Conservation (phyloP, 768 basidiomycete species). For the Postia placenta region DNA sequence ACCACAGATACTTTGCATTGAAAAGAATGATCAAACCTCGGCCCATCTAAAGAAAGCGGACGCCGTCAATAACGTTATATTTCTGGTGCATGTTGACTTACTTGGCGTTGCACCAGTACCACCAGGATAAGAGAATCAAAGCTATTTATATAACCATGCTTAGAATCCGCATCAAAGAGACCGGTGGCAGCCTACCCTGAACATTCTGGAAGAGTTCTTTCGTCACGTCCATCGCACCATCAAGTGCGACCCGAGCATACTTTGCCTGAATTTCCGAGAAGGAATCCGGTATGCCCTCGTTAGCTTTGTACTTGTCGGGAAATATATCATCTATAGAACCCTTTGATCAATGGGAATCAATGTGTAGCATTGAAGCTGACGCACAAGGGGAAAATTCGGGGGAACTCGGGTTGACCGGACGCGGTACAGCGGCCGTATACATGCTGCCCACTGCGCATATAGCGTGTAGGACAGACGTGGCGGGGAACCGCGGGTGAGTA, state of each 20-base stretch:
- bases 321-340: conserved; percentile 2
- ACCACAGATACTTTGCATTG: too few species aligned
- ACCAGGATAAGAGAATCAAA: conserved; percentile 59
- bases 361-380: neutral
- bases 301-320: neutral
- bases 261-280: conserved; percentile 64
- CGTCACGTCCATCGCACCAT: conserved; percentile 42
- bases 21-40: conserved; percentile 58
- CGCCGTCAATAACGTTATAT: neutral
- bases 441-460: conserved; percentile 77
- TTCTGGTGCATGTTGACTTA: conserved; percentile 24
- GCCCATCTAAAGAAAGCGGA: conserved; percentile 48
- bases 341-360: neutral
- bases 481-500: conserved; percentile 68
- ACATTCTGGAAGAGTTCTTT: conserved; percentile 51
- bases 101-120: conserved; percentile 72
- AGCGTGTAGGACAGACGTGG: conserved; percentile 69
- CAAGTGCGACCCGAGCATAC: conserved; percentile 44
- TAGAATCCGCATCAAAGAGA: neutral
- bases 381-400: conserved; percentile 7
- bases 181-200: conserved; percentile 41
- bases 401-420: conserved; percentile 34
- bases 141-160: conserved; percentile 33
- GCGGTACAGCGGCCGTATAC: conserved; percentile 64
- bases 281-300: conserved; percentile 33